A percentile compares a stretch with the other conserved stretches of the same genome.
These are phyloP conservation scores for Geotrichum armillariae DNA, from an alignment of 1,139 yeast species.

Conservation along the genomic window DNA sequence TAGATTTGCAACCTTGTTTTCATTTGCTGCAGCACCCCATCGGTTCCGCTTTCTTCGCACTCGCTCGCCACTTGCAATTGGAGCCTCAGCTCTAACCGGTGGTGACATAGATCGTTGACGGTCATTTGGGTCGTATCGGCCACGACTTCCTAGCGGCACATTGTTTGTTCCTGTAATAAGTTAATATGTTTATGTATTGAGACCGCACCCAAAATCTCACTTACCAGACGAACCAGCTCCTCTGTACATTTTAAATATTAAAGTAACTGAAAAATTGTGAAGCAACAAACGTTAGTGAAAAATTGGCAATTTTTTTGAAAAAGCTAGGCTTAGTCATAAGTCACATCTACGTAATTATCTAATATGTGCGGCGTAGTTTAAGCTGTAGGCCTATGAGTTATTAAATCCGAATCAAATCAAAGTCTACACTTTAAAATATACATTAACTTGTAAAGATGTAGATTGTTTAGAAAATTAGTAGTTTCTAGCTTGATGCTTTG, in stretches of 20 bases:
- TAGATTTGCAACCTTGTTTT: slow-evolving; percentile 35
- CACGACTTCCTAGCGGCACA: slow-evolving; percentile 33
- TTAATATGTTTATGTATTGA: background rate
- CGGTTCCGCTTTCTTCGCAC: slow-evolving; percentile 29
- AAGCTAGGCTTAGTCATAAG: no score
- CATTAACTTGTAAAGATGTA: no score
- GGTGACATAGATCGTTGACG: slow-evolving; percentile 7
- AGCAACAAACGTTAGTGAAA: no score
- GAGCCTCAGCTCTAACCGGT: background rate
- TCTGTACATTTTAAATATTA: slow-evolving; percentile 9
- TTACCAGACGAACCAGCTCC: slow-evolving; percentile 14
- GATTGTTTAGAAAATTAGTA: no score
- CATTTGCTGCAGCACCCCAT: slow-evolving; percentile 38
- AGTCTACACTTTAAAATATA: no score
- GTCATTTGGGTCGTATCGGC: slow-evolving; percentile 26
- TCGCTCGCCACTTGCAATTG: slow-evolving; percentile 13
- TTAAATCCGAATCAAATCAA: no score
- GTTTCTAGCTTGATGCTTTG: no score
- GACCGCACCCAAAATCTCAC: background rate
- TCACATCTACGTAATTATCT: no score
- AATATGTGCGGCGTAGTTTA: no score
- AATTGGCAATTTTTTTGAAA: no score
- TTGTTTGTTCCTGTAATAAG: slow-evolving; percentile 32
- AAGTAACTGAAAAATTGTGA: background rate
- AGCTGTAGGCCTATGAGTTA: no score